Evolutionary conservation across 2,329 filamentous ascomycete genomes (phyloP).

Genomic region (Pseudonectria foliicola): DNA sequence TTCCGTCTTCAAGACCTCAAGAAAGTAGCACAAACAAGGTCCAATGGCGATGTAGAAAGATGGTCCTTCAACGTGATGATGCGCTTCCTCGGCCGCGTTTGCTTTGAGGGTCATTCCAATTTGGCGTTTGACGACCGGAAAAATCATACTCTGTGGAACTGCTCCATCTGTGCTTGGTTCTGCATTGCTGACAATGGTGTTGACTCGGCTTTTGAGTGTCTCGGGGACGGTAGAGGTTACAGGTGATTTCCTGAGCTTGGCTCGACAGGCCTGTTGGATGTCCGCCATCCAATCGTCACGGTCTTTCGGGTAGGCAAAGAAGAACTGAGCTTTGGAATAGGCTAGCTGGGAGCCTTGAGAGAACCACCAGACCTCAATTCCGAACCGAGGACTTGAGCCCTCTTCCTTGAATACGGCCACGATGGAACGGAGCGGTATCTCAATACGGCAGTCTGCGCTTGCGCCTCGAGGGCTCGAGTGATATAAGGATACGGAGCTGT

Average conservation of each 20-base stretch:
- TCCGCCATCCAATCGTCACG: conserved; percentile 43
- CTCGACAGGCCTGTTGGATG: conserved; percentile 36
- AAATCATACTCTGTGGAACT: conserved; percentile 33
- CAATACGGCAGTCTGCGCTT: conserved; percentile 33
- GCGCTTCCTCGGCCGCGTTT: conserved; percentile 34
- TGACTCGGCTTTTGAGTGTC: conserved; percentile 41
- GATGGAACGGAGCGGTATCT: conserved; percentile 43
- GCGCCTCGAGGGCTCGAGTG: conserved; percentile 22
- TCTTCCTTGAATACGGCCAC: conserved; percentile 48
- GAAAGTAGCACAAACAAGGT: conserved; percentile 44
- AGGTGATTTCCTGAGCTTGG: conserved; percentile 29
- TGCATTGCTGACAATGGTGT: conserved; percentile 37
- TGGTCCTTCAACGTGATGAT: conserved; percentile 41
- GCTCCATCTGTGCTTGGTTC: conserved; percentile 29
- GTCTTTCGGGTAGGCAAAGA: conserved; percentile 41
- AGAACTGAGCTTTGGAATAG: conserved; percentile 41
- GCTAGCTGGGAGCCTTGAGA: conserved; percentile 35
- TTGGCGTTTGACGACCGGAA: conserved; percentile 45
- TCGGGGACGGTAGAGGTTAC: conserved; percentile 33
- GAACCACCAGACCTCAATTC: conserved; percentile 52
- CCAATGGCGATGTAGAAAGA: conserved; percentile 50
- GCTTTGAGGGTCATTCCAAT: conserved; percentile 33
- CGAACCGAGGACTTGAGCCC: conserved; percentile 40
- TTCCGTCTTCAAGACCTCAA: conserved; percentile 41
- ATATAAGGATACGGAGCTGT: conserved; percentile 16